Percentiles rank a stretch among this genome's conserved stretches.
Conservation (phyloP, 2,329 filamentous ascomycete genomes). For the Colletotrichum eremochloae region DNA sequence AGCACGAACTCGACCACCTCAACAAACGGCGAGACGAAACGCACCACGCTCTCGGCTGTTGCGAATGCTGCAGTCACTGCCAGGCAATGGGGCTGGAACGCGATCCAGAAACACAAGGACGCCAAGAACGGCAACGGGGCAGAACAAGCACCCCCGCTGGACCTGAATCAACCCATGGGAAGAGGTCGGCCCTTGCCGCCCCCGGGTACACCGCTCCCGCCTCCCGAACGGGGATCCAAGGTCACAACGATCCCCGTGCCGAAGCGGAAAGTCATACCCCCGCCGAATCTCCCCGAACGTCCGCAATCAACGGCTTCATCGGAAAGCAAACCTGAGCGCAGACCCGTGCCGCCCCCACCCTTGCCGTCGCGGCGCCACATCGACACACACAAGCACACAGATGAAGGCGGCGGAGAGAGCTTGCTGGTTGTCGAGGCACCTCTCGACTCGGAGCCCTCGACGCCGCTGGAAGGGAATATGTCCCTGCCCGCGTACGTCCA, state of each 20-base stretch:
- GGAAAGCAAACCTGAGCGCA: conserved; percentile 44
- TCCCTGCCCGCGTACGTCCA: conserved; percentile 27
- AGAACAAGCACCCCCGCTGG: conserved; percentile 49
- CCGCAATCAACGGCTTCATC: conserved; percentile 31
- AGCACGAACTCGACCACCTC: conserved; percentile 54
- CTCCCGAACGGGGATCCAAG: conserved; percentile 71
- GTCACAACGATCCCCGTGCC: conserved; percentile 69
- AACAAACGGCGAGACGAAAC: conserved; percentile 56
- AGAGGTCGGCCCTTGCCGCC: conserved; percentile 86
- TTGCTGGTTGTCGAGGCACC: conserved; percentile 76
- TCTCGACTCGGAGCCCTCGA: conserved; percentile 70
- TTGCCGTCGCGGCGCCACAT: conserved; percentile 62
- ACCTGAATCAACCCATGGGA: conserved; percentile 79
- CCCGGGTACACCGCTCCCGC: conserved; percentile 82
- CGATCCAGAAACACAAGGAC: conserved; percentile 65
- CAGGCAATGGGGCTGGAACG: conserved; percentile 71
- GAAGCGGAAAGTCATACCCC: conserved; percentile 73
- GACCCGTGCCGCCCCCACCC: conserved; percentile 58
- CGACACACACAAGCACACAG: conserved; percentile 50
- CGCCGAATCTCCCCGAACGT: conserved; percentile 45
- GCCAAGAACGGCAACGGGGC: conserved; percentile 46
- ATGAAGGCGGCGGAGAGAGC: conserved; percentile 58
- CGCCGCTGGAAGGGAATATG: conserved; percentile 57
- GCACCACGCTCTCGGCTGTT: conserved; percentile 66
- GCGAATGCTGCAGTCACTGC: conserved; percentile 68